Base-by-base conservation (phyloP, 176 grass and related monocot genomes). In the Juncus effusus region DNA sequence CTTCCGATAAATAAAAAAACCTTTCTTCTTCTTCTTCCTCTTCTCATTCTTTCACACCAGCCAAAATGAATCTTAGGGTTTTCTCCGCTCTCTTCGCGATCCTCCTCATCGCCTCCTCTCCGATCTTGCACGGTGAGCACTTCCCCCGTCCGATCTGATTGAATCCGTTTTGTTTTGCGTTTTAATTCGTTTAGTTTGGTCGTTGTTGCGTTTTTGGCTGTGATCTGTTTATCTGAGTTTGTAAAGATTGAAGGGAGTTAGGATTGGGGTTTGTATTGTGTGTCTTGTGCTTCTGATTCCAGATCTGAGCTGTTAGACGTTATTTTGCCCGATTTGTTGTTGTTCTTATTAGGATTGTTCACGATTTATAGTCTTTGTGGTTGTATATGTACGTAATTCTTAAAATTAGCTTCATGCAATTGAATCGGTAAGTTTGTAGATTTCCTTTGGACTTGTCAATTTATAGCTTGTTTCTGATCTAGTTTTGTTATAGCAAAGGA, bases 21-120 rank as follows among this genome's bases (percentile, higher is more conserved):
- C 3, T 38, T 51, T 62, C 37, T 59, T 39, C 52, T 12, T 67
- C 10, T 28, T 16, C 56, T 70, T 7, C 19, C 42, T 60, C 36
- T 60, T 56, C 12, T 70, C 66, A 15, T 6, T 39, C 39, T 15
- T 69, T 60, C 51, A n/a, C 56, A 71, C 65, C 79, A 74, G 74
- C 85, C 72, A 28, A 28, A 47, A 91, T 91, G 93, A 75, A 70
- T 69, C 76, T 63, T 89, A 96, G 93, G 88, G 88, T 91, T 86
- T 89, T 85, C 79, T 40, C 82, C 38, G 69, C 82, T 13, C 41
- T 96, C 40, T 52, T 96, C 12, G 71, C 90, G 53, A 77, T 81
- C 51, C 63, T 86, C 74, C 88, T 96, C 82, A 66, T 96, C 65
- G 70, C 70, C 13, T 81, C 85, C 15, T 81, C 85, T 15, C 85